These are phyloP conservation scores for Lecanicillium sp. DNA, from an alignment of 2,329 filamentous ascomycete genomes.

Conservation along the genomic window DNA sequence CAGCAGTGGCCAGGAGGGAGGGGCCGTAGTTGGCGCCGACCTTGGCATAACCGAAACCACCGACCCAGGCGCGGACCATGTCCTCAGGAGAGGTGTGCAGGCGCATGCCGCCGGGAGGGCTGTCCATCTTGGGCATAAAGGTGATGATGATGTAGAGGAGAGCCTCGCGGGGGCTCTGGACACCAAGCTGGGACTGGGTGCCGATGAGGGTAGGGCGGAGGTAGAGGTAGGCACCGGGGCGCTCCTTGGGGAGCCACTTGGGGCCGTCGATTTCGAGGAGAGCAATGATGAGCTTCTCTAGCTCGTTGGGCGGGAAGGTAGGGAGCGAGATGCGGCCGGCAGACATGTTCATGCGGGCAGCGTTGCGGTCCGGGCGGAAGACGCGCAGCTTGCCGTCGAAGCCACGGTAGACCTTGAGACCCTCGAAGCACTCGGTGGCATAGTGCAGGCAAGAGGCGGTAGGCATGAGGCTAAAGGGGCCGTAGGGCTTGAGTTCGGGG, in stretches of 20 bases:
- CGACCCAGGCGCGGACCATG: conserved; percentile 85
- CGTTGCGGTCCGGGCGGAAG: conserved; percentile 70
- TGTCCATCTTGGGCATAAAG: conserved; percentile 51
- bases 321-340: conserved; percentile 64
- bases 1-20: conserved; percentile 65
- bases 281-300: conserved; percentile 64
- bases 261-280: conserved; percentile 65
- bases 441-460: conserved; percentile 80
- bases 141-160: conserved; percentile 74
- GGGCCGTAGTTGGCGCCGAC: conserved; percentile 92
- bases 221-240: conserved; percentile 68
- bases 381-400: conserved; percentile 65
- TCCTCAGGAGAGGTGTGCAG: conserved; percentile 74
- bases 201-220: conserved; percentile 82
- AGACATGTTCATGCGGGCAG: conserved; percentile 53
- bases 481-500: conserved; percentile 69
- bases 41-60: conserved; percentile 87
- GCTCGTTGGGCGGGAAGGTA: conserved; percentile 59
- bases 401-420: conserved; percentile 73
- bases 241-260: conserved; percentile 69
- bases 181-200: conserved; percentile 70
- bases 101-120: conserved; percentile 51
- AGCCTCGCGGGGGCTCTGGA: conserved; percentile 73
- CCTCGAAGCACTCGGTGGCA: conserved; percentile 87
- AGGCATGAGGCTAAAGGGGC: conserved; percentile 68